Base-by-base conservation (phyloP, 805 yeast genomes). In the Candida ficus region DNA sequence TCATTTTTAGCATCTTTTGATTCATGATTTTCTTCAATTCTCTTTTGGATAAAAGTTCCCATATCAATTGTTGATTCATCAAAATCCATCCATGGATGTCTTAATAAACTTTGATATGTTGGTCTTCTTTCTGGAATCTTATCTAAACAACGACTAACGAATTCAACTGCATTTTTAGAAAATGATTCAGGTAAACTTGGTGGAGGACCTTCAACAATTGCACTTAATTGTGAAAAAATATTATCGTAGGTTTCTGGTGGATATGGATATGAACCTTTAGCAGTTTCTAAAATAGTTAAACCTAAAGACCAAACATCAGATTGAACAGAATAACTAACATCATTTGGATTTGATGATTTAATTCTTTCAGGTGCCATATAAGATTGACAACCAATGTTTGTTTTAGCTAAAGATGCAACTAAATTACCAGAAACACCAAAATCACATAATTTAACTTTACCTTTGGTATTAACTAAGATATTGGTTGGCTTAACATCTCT, bases 341-440 rank as follows among this genome's bases (percentile, higher is more conserved):
- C 90, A 56, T 83, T 89, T 2, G 89, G 91, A 47, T 68, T 79
- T 45, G 73, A 54, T 0, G 85, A 76, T 56, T 81, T 80, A 52
- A 93, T 93, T 56, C 99, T 75, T 60, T 91, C 99, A 1, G 99
- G 99, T 1, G 98, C 98, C 98, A 93, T 93, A 62, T 91, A 91
- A 1, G 95, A 84, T 64, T 93, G 99, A 63, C 99, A 91, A 5
- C 99, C 99, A 49, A 91, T 88, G 53, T 93, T 91, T 0, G 99
- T 91, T 54, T 88, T 80, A 13, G 98, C 98, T 53, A 91, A 70
- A 0, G 96, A 87, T 2, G 97, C 96, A 18, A 93, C 98, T 46
- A 91, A 67, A 57, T 91, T 91, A 16, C 98, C 98, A 39, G 89
- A 78, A 18, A 91, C 99, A 39, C 99, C 99, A 62, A 91, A 91